Percentiles rank a stretch among this genome's conserved stretches.
These are phyloP conservation scores for Boletus huronensis DNA, from an alignment of 768 basidiomycete genomes.

Conservation along the genomic window DNA sequence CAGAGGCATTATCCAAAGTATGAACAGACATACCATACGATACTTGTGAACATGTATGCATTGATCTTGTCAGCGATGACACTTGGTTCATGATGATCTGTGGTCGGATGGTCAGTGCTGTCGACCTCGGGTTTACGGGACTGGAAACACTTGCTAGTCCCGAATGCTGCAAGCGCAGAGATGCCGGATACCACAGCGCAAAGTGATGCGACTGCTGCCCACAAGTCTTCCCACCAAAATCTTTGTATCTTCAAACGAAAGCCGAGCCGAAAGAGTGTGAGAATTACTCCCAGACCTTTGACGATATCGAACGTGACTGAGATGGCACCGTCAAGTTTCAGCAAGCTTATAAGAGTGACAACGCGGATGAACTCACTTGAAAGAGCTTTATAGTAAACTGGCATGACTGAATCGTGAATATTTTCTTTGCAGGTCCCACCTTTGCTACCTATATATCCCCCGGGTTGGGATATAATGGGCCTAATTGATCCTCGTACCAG, in stretches of 20 bases:
- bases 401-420: neutral
- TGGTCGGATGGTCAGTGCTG: neutral
- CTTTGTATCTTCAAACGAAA: conserved; percentile 15
- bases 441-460: neutral
- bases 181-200: neutral
- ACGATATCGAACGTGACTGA: conserved; percentile 7
- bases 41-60: conserved; percentile 6
- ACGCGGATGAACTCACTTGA: neutral
- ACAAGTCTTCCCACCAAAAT: conserved; percentile 26
- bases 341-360: neutral
- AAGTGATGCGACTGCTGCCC: conserved; percentile 13
- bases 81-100: neutral
- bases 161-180: neutral
- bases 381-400: neutral
- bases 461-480: neutral
- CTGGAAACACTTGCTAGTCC: neutral
- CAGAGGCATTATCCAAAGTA: neutral
- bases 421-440: neutral
- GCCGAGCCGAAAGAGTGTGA: conserved; percentile 14
- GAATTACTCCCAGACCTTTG: conserved; percentile 2
- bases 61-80: neutral
- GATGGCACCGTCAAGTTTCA: neutral
- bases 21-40: conserved; percentile 9
- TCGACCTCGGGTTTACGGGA: too few relatives aligned
- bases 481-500: neutral